These are phyloP conservation scores for Chaetomium sp. DNA, from an alignment of 2,329 filamentous ascomycete genomes.

Conservation along the genomic window DNA sequence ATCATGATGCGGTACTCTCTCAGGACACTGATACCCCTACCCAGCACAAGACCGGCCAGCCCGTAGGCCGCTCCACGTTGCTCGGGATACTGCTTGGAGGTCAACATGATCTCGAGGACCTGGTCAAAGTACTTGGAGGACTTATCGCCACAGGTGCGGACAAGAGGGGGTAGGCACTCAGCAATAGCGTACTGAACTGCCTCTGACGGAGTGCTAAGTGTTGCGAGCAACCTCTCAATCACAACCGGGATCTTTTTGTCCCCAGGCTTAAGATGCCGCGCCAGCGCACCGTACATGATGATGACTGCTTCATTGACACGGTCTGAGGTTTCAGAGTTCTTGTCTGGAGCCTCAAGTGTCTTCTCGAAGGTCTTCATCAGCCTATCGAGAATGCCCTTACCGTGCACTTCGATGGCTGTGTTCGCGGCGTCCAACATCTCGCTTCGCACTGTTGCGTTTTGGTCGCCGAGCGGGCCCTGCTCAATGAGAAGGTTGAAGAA, in stretches of 20 bases:
- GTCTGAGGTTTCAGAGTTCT: slow-evolving; percentile 73
- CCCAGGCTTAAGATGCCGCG: slow-evolving; percentile 76
- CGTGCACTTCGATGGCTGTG: slow-evolving; percentile 71
- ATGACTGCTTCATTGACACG: slow-evolving; percentile 95
- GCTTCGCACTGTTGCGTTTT: slow-evolving; percentile 66
- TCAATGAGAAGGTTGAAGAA: slow-evolving; percentile 85
- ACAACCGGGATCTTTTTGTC: slow-evolving; percentile 84
- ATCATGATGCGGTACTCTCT: slow-evolving; percentile 82
- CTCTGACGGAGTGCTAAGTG: slow-evolving; percentile 89
- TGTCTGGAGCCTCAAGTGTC: slow-evolving; percentile 79
- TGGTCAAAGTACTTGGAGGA: slow-evolving; percentile 73
- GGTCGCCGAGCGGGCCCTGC: slow-evolving; percentile 79
- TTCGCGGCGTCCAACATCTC: slow-evolving; percentile 92
- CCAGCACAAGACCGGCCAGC: slow-evolving; percentile 80
- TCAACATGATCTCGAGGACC: slow-evolving; percentile 74
- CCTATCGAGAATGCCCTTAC: slow-evolving; percentile 74
- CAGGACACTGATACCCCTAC: slow-evolving; percentile 75
- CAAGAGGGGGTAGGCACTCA: slow-evolving; percentile 85
- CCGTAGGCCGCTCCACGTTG: slow-evolving; percentile 93
- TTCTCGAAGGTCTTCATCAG: slow-evolving; percentile 89
- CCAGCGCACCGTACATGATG: slow-evolving; percentile 91
- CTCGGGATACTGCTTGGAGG: slow-evolving; percentile 84
- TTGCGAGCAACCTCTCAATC: slow-evolving; percentile 76
- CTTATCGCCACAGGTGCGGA: slow-evolving; percentile 72
- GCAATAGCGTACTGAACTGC: slow-evolving; percentile 95